Evolutionary conservation across 768 basidiomycete species (phyloP).

Genomic region (Mycena albidolilacea): DNA sequence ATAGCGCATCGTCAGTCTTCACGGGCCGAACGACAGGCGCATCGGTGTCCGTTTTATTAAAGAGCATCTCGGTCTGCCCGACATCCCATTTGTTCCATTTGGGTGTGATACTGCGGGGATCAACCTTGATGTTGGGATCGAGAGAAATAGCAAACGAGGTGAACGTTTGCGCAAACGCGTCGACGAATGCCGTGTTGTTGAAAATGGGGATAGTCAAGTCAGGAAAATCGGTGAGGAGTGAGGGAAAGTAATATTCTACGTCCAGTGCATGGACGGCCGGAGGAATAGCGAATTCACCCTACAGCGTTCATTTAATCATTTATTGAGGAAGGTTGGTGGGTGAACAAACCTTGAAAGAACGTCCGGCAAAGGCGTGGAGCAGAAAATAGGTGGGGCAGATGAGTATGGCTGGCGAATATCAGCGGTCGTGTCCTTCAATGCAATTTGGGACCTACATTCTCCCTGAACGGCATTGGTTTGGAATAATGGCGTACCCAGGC

Average conservation of each 20-base stretch:
- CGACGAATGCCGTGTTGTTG: neutral
- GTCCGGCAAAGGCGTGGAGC: conserved; percentile 47
- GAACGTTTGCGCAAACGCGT: conserved; percentile 35
- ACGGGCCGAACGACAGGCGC: conserved; percentile 18
- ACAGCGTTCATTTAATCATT: neutral
- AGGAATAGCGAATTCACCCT: conserved; percentile 49
- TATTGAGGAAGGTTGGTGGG: neutral
- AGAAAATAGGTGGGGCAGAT: conserved; percentile 53
- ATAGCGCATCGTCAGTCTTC: neutral
- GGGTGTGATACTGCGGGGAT: conserved; percentile 27
- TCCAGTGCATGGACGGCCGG: conserved; percentile 46
- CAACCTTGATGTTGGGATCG: conserved; percentile 28
- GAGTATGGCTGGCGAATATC: conserved; percentile 49
- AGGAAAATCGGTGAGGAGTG: neutral
- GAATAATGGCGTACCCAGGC: conserved; percentile 36
- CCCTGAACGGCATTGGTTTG: conserved; percentile 44
- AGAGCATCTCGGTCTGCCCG: conserved; percentile 28
- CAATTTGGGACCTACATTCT: conserved; percentile 42
- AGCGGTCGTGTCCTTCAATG: neutral
- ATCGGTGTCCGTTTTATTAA: conserved; percentile 24
- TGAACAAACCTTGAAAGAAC: conserved; percentile 51
- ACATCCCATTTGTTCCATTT: conserved; percentile 16
- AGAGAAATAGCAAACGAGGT: conserved; percentile 35
- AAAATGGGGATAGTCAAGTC: too few relatives aligned
- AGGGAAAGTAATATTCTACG: conserved; percentile 46